Evolutionary conservation across 2,329 filamentous ascomycete species (phyloP), one percentile per base, ranked within the genome.

Genomic region (Diaporthe capsici): DNA sequence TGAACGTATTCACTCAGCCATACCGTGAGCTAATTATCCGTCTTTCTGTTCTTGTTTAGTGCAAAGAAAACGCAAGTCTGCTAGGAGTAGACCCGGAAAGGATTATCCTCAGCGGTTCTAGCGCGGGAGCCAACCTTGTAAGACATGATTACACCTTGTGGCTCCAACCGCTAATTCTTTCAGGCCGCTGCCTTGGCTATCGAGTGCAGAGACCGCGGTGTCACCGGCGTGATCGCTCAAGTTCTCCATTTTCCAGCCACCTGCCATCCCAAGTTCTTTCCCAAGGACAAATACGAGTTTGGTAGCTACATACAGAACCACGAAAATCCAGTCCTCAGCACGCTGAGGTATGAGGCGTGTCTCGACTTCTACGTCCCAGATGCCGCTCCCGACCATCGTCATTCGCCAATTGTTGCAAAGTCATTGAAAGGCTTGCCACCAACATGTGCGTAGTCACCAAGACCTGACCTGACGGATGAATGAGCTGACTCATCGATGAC

Each of bases 121-220:
- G 65, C 47, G 65, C 65, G 20, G 65, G 65, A 39, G 65, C 65
- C 22, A 68, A 68, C 42, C 65, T 68, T 20, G 65, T 68, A 20
- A 53, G 65, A 12, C n/a, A 37, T 20, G 22, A 17, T 51, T 1
- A 25, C 10, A 1, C 2, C 10, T 31, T 15, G 2, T 37, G 28
- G 17, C 2, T 37, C 17, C 13, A n/a, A 12, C 2, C 13, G 44
- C 63, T 67, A 25, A 67, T 37, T 67, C 1, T 10, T 37, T 12
- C 4, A 67, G 63, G 63, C 63, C 31, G 31, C 63, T 37, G 63
- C 63, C 3, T 12, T 67, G 28, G 31, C 63, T 39, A 51, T 67
- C 6, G 63, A 70, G 34, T 55, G 49, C 34, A 55, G 47, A 55
- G 49, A 70, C 3, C 20, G 13, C n/a, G 65, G 65, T 1, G 10